Percentiles rank a stretch among this genome's conserved stretches.
These are phyloP conservation scores for Jamesozyma jinghongensis DNA, from an alignment of 805 yeast genomes.

Conservation along the genomic window DNA sequence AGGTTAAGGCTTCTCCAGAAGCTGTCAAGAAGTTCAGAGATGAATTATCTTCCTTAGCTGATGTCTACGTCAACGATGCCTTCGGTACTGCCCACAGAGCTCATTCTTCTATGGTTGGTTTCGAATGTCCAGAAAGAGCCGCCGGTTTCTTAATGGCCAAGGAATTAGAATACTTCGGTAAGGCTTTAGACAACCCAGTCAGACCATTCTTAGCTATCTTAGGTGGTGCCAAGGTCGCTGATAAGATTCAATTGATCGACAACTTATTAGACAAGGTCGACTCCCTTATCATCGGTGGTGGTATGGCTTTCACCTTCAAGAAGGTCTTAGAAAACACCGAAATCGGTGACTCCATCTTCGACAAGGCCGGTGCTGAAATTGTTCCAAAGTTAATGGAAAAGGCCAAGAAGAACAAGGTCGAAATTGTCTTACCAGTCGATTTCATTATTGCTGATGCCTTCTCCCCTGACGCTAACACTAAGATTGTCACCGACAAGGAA, in stretches of 20 bases:
- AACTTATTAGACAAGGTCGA: slow-evolving; percentile 94
- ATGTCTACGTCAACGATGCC: slow-evolving; percentile 94
- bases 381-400: slow-evolving; percentile 87
- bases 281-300: slow-evolving; percentile 94
- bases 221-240: slow-evolving; percentile 99
- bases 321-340: slow-evolving; percentile 77
- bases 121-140: slow-evolving; percentile 90
- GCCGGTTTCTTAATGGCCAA: slow-evolving; percentile 97
- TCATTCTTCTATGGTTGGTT: slow-evolving; percentile 98
- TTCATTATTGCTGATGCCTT: slow-evolving; percentile 94
- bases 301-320: slow-evolving; percentile 99
- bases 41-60: slow-evolving; percentile 85
- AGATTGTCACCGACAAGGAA: slow-evolving; percentile 74
- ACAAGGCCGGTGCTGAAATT: slow-evolving; percentile 90
- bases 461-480: slow-evolving; percentile 81
- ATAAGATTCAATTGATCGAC: slow-evolving; percentile 97
- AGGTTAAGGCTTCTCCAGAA: slow-evolving; percentile 82
- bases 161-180: slow-evolving; percentile 93
- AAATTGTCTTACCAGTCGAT: slow-evolving; percentile 91
- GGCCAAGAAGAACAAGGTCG: slow-evolving; percentile 94
- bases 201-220: slow-evolving; percentile 98
- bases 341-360: slow-evolving; percentile 90
- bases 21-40: slow-evolving; percentile 80
- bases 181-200: slow-evolving; percentile 93
- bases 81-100: slow-evolving; percentile 99